Evolutionary conservation across 2,329 filamentous ascomycete species (phyloP).

Genomic region (Apiospora rasikravindrae): DNA sequence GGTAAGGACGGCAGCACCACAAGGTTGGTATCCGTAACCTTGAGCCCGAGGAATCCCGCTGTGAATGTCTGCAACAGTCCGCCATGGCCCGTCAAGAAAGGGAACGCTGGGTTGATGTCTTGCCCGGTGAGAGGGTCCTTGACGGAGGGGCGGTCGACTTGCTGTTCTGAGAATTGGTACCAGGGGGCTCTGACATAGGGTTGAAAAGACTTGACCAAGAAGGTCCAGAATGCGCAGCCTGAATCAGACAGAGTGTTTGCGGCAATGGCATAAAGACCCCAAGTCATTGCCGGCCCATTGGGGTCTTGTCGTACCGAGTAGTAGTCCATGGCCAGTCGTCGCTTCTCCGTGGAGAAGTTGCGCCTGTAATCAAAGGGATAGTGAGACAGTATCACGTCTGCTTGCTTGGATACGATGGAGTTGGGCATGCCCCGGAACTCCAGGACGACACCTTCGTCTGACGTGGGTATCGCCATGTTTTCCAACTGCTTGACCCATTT

Average conservation of each 20-base stretch:
- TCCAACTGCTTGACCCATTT: not conserved
- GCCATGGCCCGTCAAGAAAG: conserved; percentile 11
- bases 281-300: conserved; percentile 18
- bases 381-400: conserved; percentile 15
- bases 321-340: conserved; percentile 11
- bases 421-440: conserved; percentile 13
- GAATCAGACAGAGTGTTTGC: conserved; percentile 3
- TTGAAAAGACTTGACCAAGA: conserved; percentile 13
- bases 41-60: conserved; percentile 9
- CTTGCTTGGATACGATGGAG: conserved; percentile 17
- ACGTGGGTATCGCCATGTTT: conserved; percentile 17
- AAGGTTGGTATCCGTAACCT: conserved; percentile 17
- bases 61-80: conserved; percentile 10
- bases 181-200: conserved; percentile 12
- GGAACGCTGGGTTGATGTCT: conserved; percentile 11
- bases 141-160: not conserved
- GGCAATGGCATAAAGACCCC: conserved; percentile 13
- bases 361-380: conserved; percentile 14
- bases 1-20: conserved; percentile 9
- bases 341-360: not conserved
- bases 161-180: conserved; percentile 19
- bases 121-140: conserved; percentile 17
- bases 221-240: conserved; percentile 18
- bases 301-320: conserved; percentile 18
- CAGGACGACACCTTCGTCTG: not conserved